These are phyloP conservation scores for Pestalotiopsis sp. DNA, from an alignment of 2,329 filamentous ascomycete genomes.

Conservation along the genomic window DNA sequence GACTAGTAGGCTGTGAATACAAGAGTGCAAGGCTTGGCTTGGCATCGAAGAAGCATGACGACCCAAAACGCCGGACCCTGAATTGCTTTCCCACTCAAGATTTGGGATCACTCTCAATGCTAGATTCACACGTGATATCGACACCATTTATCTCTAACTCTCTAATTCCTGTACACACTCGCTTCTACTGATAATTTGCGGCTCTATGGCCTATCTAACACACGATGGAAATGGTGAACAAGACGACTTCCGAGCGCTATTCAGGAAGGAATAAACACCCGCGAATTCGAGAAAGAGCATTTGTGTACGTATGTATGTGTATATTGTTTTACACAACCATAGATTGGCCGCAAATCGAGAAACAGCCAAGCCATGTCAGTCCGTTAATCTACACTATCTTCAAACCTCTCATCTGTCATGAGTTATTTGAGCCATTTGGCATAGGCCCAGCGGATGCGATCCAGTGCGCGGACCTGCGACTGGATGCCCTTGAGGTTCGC, in stretches of 20 bases:
- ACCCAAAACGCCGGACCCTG: neutral
- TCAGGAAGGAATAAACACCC: neutral
- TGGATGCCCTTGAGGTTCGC: slow-evolving; percentile 80
- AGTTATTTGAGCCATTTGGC: slow-evolving; percentile 66
- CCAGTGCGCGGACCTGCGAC: slow-evolving; percentile 76
- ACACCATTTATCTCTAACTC: neutral
- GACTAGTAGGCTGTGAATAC: neutral
- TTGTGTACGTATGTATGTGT: neutral
- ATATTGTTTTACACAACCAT: neutral
- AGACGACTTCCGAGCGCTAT: neutral
- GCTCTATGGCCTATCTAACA: neutral
- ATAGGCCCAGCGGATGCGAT: slow-evolving; percentile 90
- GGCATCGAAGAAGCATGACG: neutral
- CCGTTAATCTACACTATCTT: neutral
- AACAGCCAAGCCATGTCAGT: neutral
- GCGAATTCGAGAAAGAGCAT: neutral
- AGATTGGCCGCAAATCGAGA: neutral
- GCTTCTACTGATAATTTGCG: neutral
- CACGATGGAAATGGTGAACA: neutral
- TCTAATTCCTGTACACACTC: neutral
- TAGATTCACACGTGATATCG: neutral
- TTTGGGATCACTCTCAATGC: neutral
- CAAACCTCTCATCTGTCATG: neutral
- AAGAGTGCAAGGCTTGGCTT: neutral
- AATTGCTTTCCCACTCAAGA: neutral